Evolutionary conservation across 176 grass and related monocot species (phyloP), one percentile per base, ranked within the genome.

Genomic region (Carex pumila): DNA sequence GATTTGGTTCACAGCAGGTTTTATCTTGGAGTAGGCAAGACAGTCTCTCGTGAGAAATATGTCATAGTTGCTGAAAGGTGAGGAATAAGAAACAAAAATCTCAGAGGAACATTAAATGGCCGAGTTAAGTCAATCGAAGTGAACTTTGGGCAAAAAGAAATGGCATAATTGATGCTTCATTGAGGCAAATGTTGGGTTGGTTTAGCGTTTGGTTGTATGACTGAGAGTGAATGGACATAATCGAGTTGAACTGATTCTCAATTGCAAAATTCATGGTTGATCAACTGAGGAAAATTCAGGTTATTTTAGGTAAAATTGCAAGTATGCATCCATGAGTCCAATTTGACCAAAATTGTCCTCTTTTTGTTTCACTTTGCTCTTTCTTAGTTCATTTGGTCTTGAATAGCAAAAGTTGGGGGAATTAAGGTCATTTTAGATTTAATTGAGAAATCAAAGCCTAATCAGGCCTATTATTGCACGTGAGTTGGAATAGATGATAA

Each of bases 1-100:
- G 9, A 98, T 95, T 89, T 98, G 95, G 79, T 98, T 98, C 68
- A 98, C 95, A 2, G 91, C 86, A 1, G 92, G 95, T 84, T 98
- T 95, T 84, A 98, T 98, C 84, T 98, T 98, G 8, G 95, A 80
- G 10, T 98, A 95, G 0, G 95, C 92, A 70, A 98, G 81, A 18
- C 88, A 89, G 54, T 98, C 95, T 80, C 95, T 90, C 6, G 91
- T 98, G 30, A 95, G 91, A 89, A 98, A 98, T 17, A 98, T 90
- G 76, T 98, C 95, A 30, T 98, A 98, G 83, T 98, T 98, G 92
- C 95, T 98, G 91, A 92, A 91, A 32, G 55, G 72, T 61, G 37
- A 78, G 18, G 7, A 63, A 45, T 3, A 14, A 34, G 5, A 8
- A 13, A 29, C 30, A 53, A 11, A 73, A 7, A 32, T 36, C 81